A percentile compares a stretch with the other conserved stretches of the same genome.
Conservation (phyloP, 1,139 yeast species). For the Sugiyamaella paludigena region DNA sequence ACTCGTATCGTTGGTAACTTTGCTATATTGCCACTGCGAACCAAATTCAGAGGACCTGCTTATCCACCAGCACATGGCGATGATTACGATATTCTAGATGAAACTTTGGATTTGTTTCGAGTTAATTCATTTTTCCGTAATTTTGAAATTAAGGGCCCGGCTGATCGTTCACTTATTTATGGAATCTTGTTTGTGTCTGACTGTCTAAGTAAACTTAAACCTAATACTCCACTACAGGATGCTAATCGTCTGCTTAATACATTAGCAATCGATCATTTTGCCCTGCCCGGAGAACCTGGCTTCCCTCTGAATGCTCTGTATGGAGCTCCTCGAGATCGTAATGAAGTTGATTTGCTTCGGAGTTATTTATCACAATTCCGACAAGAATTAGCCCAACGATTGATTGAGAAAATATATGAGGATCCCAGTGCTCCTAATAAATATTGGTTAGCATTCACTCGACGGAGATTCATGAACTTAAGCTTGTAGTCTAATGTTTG, state of each 20-base stretch:
- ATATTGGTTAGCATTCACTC: conserved; percentile 93
- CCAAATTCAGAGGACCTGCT: conserved; percentile 88
- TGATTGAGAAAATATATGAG: conserved; percentile 69
- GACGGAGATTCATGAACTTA: conserved; percentile 94
- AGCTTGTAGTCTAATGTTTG: conserved; percentile 41
- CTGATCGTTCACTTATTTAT: conserved; percentile 90
- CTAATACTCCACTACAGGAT: conserved; percentile 46
- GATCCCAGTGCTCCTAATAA: conserved; percentile 43
- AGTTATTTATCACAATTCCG: conserved; percentile 86
- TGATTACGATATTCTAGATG: conserved; percentile 91
- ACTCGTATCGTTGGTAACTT: conserved; percentile 56
- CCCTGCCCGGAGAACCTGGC: conserved; percentile 93
- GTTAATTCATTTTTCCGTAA: conserved; percentile 96
- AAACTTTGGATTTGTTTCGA: conserved; percentile 82
- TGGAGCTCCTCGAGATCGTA: conserved; percentile 68
- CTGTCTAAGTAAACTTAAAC: conserved; percentile 62
- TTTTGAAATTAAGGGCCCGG: conserved; percentile 94
- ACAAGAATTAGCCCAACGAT: conserved; percentile 84
- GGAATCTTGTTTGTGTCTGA: conserved; percentile 91
- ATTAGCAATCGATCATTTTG: conserved; percentile 80
- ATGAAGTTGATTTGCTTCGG: conserved; percentile 75
- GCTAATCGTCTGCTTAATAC: conserved; percentile 76
- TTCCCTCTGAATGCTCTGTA: conserved; percentile 88
- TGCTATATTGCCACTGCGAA: conserved; percentile 76
- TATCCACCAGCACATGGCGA: conserved; percentile 75